Base-by-base conservation (phyloP, 2,329 filamentous ascomycete species). In the Colletotrichum camelliae region DNA sequence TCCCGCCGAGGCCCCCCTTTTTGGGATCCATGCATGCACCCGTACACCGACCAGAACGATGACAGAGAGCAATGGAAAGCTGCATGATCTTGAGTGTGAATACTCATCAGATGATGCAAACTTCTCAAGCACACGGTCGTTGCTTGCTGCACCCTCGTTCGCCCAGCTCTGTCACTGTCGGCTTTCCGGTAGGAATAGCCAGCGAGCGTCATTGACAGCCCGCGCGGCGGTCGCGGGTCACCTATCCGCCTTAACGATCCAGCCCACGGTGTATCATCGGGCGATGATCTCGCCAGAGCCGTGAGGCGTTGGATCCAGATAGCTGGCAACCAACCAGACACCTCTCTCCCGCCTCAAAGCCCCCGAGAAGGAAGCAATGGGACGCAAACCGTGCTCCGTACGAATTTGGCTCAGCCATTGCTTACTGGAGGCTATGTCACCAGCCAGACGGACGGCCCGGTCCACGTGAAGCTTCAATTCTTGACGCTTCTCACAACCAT, bases 11-110 rank as follows among this genome's bases (percentile, higher is more conserved):
- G 16, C 16, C 24, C 35, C 35, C 73, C 43, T 16, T 66, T 24
- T 18, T 29, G 43, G 35, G 33, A 52, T 58, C 43, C 67, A 62
- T 75, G 73, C 64, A 75, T 55, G 70, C 29, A 35, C 57, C 73
- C 70, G 70, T 65, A 68, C 73, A 73, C 73, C 70, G 64, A 68
- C 64, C n/a, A 52, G 21, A 39, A 24, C 27, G 43, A 67, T 64
- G 70, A 33, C 62, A 73, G 69, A 68, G 55, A 64, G 62, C 61
- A 64, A 39, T 65, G 73, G 73, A 37, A 68, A 60, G 64, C 62
- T 60, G 73, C 70, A 73, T 75, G 57, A 67, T 52, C 73, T 73
- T 31, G 58, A 60, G 33, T 29, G 29, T 37, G 64, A 35, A 62
- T 27, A 64, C n/a, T 58, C 69, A 60, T 65, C 69, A 68, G 64